Conservation (phyloP, 352 stramenopile species). For the Pilasporangium apinafurcum region DNA sequence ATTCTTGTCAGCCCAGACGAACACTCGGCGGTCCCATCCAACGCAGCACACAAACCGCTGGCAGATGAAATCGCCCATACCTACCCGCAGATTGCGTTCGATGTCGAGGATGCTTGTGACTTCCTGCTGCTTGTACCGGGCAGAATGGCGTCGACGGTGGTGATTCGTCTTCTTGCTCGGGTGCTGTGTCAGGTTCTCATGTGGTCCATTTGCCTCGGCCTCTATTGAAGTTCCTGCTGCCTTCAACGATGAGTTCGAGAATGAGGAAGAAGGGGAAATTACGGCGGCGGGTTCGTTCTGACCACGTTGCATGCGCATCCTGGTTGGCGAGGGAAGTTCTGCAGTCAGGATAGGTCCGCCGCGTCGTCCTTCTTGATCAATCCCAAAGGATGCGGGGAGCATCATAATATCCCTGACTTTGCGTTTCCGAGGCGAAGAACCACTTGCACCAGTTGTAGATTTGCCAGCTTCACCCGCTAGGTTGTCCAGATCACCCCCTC, state of each 20-base stretch:
- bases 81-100: constrained; percentile 68
- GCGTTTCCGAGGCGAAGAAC: constrained; percentile 17
- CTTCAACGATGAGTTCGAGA: no score
- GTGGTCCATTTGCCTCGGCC: no score
- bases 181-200: no score
- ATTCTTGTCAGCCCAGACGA: constrained; percentile 82
- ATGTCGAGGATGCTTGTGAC: constrained; percentile 80
- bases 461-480: neutral
- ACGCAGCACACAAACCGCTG: constrained; percentile 77
- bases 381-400: constrained; percentile 47
- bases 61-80: constrained; percentile 80
- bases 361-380: constrained; percentile 44
- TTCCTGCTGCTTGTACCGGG: constrained; percentile 65
- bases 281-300: neutral
- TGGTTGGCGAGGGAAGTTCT: constrained; percentile 49
- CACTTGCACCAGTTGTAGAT: neutral
- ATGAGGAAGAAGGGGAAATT: neutral
- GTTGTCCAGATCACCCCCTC: no score
- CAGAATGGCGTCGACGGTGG: no score
- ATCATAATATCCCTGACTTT: constrained; percentile 62
- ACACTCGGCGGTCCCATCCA: constrained; percentile 79
- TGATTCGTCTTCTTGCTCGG: no score
- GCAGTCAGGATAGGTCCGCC: constrained; percentile 25
- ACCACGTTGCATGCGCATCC: constrained; percentile 12
- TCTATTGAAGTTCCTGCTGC: no score